A percentile compares a stretch with the other conserved stretches of the same genome.
phyloP scores from a whole-genome alignment of 768 basidiomycete species.

The Agaricus subrufescens region DNA sequence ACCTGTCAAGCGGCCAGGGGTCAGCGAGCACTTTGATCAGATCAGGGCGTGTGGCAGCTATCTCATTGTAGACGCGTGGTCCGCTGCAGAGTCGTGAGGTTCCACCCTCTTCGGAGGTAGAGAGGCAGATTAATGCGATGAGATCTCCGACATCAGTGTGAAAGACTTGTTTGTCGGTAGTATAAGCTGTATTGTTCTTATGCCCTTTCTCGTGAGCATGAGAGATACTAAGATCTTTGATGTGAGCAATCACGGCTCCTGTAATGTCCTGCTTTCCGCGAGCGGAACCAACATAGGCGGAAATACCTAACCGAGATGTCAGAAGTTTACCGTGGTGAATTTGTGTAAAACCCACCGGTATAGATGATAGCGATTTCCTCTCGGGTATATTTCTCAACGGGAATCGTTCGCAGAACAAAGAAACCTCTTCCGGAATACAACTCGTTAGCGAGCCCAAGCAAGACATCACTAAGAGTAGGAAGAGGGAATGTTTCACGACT shows the following conservation, averaged over 20 bases:
- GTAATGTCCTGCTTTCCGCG: conserved; percentile 15
- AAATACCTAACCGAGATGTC: conserved; percentile 11
- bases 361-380: conserved; percentile 38
- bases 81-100: conserved; percentile 40
- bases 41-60: conserved; percentile 42
- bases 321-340: background rate
- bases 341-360: conserved; percentile 20
- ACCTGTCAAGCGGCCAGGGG: conserved; percentile 34
- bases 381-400: conserved; percentile 35
- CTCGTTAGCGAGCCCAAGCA: conserved; percentile 33
- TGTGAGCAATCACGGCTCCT: conserved; percentile 38
- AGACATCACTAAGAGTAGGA: conserved; percentile 31
- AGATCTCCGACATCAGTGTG: conserved; percentile 42
- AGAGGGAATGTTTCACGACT: conserved; percentile 38
- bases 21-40: conserved; percentile 35
- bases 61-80: conserved; percentile 42
- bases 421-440: conserved; percentile 43
- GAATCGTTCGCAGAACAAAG: conserved; percentile 43
- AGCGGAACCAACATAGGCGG: conserved; percentile 15
- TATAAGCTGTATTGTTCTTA: conserved; percentile 41
- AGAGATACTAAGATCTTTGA: conserved; percentile 36
- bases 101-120: conserved; percentile 39
- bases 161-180: conserved; percentile 47
- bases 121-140: conserved; percentile 38
- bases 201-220: conserved; percentile 27